Evolutionary conservation across 495 filamentous ascomycete genomes (phyloP).

Genomic region (Aspergillus nanangensis): DNA sequence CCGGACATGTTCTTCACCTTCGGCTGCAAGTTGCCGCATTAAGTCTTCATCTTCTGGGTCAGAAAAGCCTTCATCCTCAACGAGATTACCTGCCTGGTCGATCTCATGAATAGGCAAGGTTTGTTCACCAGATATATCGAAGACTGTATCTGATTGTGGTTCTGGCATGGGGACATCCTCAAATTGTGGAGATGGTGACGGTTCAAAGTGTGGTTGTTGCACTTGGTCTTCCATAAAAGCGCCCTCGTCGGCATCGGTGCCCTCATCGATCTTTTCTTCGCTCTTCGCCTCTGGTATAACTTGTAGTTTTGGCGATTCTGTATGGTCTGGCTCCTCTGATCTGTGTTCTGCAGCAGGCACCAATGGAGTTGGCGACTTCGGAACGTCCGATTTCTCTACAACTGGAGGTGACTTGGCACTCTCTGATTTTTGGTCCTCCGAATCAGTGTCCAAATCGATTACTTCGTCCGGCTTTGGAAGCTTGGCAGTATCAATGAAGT

Average conservation of each 20-base stretch:
- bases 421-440: constrained; percentile 13
- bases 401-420: background rate
- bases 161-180: constrained; percentile 5
- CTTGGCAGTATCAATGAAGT: constrained; percentile 44
- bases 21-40: constrained; percentile 74
- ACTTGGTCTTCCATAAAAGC: background rate
- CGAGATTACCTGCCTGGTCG: constrained; percentile 19
- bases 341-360: background rate
- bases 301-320: too few relatives aligned
- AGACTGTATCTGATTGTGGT: constrained; percentile 1
- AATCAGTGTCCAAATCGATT: constrained; percentile 38
- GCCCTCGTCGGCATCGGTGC: too few relatives aligned
- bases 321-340: background rate
- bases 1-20: constrained; percentile 87
- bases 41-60: constrained; percentile 92
- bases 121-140: too few relatives aligned
- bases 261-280: background rate
- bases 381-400: background rate
- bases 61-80: constrained; percentile 54
- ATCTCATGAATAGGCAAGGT: too few relatives aligned
- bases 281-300: background rate
- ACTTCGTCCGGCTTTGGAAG: constrained; percentile 28
- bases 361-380: background rate
- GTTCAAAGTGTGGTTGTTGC: constrained; percentile 2
- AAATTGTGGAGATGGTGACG: constrained; percentile 35